A percentile compares a stretch with the other conserved stretches of the same genome.
These are phyloP conservation scores for Phytopythium aichiense DNA, from an alignment of 352 stramenopile genomes.

Conservation along the genomic window DNA sequence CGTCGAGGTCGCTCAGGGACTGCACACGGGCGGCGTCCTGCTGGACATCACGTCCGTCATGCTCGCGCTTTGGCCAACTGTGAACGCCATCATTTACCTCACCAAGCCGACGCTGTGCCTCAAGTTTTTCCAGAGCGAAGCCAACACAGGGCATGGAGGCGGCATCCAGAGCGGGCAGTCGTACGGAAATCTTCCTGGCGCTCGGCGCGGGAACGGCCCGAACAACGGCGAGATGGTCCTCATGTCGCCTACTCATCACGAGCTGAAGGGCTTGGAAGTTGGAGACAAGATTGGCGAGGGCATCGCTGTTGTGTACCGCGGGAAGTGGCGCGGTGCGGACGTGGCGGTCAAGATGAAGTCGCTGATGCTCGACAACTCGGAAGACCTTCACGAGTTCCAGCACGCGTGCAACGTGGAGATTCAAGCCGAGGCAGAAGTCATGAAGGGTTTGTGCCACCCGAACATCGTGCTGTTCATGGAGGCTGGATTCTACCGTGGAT, in stretches of 20 bases:
- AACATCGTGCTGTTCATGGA: conserved; percentile 91
- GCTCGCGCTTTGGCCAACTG: conserved; percentile 74
- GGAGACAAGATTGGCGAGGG: conserved; percentile 83
- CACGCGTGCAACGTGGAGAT: conserved; percentile 84
- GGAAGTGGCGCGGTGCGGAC: conserved; percentile 93
- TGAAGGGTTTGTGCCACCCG: conserved; percentile 75
- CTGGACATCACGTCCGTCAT: conserved; percentile 39
- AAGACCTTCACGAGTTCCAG: conserved; percentile 70
- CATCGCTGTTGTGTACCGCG: conserved; percentile 92
- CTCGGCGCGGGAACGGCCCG: conserved; percentile 13
- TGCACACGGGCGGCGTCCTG: conserved; percentile 35
- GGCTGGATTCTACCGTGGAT: conserved; percentile 77
- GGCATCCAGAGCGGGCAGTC: conserved; percentile 27
- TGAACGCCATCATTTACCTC: conserved; percentile 74
- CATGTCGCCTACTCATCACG: conserved; percentile 59
- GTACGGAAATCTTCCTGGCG: conserved; percentile 12
- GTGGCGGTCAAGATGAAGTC: conserved; percentile 95
- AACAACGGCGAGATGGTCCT: conserved; percentile 30
- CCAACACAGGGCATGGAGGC: conserved; percentile 11
- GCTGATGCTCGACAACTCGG: conserved; percentile 59
- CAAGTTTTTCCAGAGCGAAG: conserved; percentile 39
- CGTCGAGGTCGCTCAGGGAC: conserved; percentile 46
- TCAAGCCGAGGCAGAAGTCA: conserved; percentile 75
- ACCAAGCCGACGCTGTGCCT: conserved; percentile 61
- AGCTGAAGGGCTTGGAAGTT: conserved; percentile 78